Percentiles rank a stretch among this genome's conserved stretches.
phyloP scores from a whole-genome alignment of 371 early-diverging fungal species.

The Syncephalastrum sp. region DNA sequence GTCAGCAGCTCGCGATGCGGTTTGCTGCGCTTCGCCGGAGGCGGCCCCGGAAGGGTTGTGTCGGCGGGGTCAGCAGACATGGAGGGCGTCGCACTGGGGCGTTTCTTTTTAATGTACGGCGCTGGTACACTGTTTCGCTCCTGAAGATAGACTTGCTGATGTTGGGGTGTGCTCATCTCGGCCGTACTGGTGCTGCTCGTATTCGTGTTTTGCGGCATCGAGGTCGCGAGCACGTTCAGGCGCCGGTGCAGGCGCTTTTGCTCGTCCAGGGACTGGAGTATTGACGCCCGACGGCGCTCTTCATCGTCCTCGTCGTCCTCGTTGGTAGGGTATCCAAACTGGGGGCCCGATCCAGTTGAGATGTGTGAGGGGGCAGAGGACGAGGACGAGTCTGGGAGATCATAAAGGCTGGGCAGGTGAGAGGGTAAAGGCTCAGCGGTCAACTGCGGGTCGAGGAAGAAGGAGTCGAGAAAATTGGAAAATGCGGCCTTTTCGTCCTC shows the following conservation, averaged over 20 bases:
- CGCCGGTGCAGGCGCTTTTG: slow-evolving; percentile 31
- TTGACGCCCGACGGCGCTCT: slow-evolving; percentile 33
- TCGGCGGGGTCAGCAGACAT: too few species aligned
- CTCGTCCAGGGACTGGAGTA: slow-evolving; percentile 36
- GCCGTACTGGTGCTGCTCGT: not conserved
- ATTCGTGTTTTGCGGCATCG: too few species aligned
- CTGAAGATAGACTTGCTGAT: slow-evolving; percentile 9
- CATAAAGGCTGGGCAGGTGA: slow-evolving; percentile 20
- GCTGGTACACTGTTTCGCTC: slow-evolving; percentile 1
- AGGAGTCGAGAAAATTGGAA: slow-evolving; percentile 42
- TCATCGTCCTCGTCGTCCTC: slow-evolving; percentile 24
- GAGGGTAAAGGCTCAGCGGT: slow-evolving; percentile 22
- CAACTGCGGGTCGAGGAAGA: slow-evolving; percentile 42
- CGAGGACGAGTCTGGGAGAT: slow-evolving; percentile 6
- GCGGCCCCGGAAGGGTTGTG: slow-evolving; percentile 1
- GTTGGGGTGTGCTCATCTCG: slow-evolving; percentile 2
- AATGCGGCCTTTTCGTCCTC: slow-evolving; percentile 47
- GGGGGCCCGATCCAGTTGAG: not conserved
- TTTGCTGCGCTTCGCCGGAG: slow-evolving; percentile 24
- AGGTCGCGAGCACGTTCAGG: slow-evolving; percentile 1
- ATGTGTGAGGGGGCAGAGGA: slow-evolving; percentile 1
- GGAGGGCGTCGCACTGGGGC: not conserved
- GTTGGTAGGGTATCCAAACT: not conserved
- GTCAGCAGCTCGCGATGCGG: slow-evolving; percentile 71
- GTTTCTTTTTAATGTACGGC: slow-evolving; percentile 1